Evolutionary conservation across 345 rosid species (phyloP), one percentile per base, ranked within the genome.

Genomic region (Euclidium syriacum): DNA sequence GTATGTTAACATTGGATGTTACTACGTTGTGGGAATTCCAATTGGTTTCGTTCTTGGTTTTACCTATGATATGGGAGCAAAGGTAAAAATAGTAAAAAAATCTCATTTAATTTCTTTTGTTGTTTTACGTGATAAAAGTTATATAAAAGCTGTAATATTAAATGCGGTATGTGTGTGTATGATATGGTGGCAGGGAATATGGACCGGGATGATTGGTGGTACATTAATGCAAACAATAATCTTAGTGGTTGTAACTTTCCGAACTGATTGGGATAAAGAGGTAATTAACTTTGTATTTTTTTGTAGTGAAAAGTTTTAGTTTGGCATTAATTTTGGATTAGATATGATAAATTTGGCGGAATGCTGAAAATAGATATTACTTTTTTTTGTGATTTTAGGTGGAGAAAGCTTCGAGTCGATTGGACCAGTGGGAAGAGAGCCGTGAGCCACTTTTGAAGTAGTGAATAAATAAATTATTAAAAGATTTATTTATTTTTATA

Each of bases 151-250:
- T 63, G 26, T 24, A 47, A 54, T 71, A 71, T 19, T 46, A 36
- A 55, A 63, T 70, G 26, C n/a, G n/a, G n/a, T n/a, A n/a, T 12
- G 3, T 10, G 1, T 20, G 3, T 55, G 1, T 11, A 12, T 47
- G 46, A 8, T 3, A n/a, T 64, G 65, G 39, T 71, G 48, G 48
- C 40, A 83, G 87, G 87, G 87, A 16, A 77, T 83, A 59, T 80
- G 87, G 92, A 70, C 78, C 0, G 88, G 88, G 30, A 83, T 85
- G 92, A 76, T 83, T 6, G 92, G 82, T 25, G 88, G 88, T 15
- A 83, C 86, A 1, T 20, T 66, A 3, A 64, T 85, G 73, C 92
- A 85, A 24, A 85, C 86, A 5, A 4, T 79, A 25, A 75, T 85
- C 33, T 69, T 85, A 29, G 16, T 81, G 7, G 56, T 79, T 79